Conservation (phyloP, 2,329 filamentous ascomycete species). For the Hypoxylon sp. region DNA sequence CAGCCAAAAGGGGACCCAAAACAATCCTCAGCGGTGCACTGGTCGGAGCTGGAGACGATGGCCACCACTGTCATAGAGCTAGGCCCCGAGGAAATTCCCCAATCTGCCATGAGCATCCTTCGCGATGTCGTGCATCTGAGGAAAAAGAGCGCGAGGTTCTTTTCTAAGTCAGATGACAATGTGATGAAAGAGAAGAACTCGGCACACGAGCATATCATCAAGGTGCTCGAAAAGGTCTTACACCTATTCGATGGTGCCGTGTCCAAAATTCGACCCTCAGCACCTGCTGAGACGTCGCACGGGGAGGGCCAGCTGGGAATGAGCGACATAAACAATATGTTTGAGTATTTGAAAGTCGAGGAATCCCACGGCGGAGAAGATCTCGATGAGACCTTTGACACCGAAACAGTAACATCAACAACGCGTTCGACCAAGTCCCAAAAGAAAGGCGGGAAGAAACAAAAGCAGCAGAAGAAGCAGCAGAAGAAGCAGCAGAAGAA, state of each 20-base stretch:
- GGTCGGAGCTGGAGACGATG: slow-evolving; percentile 28
- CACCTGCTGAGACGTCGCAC: neutral
- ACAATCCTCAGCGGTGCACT: slow-evolving; percentile 13
- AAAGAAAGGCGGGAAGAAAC: too few relatives aligned
- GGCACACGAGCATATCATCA: slow-evolving; percentile 42
- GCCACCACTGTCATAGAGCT: slow-evolving; percentile 37
- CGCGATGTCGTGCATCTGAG: slow-evolving; percentile 42
- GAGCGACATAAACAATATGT: slow-evolving; percentile 42
- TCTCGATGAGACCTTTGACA: slow-evolving; percentile 14
- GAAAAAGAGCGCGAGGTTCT: slow-evolving; percentile 43
- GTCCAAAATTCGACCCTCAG: slow-evolving; percentile 13
- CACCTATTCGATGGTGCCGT: slow-evolving; percentile 37
- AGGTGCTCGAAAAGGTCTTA: slow-evolving; percentile 42
- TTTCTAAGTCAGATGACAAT: slow-evolving; percentile 31
- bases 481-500: too few relatives aligned
- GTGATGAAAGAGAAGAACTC: slow-evolving; percentile 36
- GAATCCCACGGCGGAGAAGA: slow-evolving; percentile 21
- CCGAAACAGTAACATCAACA: slow-evolving; percentile 14
- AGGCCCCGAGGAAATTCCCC: slow-evolving; percentile 39
- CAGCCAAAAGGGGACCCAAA: neutral
- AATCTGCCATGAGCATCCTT: slow-evolving; percentile 39
- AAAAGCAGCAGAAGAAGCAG: too few relatives aligned
- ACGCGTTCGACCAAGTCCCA: too few relatives aligned
- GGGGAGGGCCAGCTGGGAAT: slow-evolving; percentile 19
- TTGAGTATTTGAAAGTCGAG: slow-evolving; percentile 40